Conservation (phyloP, 176 grass and related monocot genomes). For the Dactylis glomerata region DNA sequence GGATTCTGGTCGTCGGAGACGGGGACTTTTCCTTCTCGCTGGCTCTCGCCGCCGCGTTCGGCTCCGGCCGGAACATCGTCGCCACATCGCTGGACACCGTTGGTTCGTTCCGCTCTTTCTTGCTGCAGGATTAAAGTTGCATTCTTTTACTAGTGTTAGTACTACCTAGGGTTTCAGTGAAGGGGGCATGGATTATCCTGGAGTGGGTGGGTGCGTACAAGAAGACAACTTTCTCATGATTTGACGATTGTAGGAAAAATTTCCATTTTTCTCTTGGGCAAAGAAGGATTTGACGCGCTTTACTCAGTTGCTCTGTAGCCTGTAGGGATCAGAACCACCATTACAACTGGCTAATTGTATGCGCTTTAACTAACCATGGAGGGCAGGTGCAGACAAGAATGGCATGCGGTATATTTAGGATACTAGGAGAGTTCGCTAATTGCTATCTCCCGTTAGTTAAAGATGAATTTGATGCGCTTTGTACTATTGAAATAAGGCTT, state of each 20-base stretch:
- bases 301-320: neutral
- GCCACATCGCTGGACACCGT: conserved; percentile 45
- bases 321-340: no score
- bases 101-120: neutral
- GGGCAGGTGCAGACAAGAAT: no score
- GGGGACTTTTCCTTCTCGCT: conserved; percentile 62
- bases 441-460: no score
- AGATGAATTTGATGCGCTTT: no score
- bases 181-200: no score
- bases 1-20: conserved; percentile 56
- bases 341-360: no score
- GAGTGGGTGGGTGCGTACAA: neutral
- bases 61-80: conserved; percentile 53
- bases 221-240: neutral
- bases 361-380: no score
- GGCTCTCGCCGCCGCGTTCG: conserved; percentile 49
- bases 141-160: neutral
- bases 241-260: neutral
- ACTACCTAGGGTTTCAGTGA: neutral
- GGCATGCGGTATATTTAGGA: no score
- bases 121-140: neutral
- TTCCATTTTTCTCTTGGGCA: neutral
- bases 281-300: neutral
- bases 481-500: no score
- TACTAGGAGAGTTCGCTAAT: no score